Evolutionary conservation across 495 filamentous ascomycete species (phyloP).

Genomic region (Ascodesmis nigricans): DNA sequence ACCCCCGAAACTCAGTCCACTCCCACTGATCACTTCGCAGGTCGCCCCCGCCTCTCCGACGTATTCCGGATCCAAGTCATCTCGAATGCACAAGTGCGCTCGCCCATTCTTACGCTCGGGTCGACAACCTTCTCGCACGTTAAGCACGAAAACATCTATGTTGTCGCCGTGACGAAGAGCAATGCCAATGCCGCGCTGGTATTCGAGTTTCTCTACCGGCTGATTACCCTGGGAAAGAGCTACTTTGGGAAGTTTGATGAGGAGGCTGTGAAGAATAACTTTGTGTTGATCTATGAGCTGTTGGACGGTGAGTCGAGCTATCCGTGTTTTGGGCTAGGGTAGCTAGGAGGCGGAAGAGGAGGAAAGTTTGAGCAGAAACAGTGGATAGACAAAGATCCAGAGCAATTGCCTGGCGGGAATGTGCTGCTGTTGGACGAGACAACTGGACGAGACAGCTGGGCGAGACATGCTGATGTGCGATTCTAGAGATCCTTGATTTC

Average conservation of each 20-base stretch:
- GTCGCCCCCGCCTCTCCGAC: conserved; percentile 79
- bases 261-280: conserved; percentile 99
- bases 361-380: not conserved
- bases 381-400: conserved; percentile 2
- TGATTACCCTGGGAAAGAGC: conserved; percentile 71
- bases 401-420: not conserved
- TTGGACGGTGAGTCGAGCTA: conserved; percentile 48
- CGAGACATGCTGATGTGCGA: conserved; percentile 4
- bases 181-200: conserved; percentile 98
- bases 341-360: not conserved
- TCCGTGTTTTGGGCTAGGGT: not conserved
- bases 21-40: conserved; percentile 7
- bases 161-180: conserved; percentile 95
- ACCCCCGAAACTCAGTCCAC: too few species aligned
- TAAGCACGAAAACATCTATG: conserved; percentile 97
- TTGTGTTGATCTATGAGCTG: conserved; percentile 94
- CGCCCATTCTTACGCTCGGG: conserved; percentile 89
- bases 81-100: conserved; percentile 92
- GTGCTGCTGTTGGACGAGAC: too few species aligned
- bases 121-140: conserved; percentile 99
- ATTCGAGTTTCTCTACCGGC: conserved; percentile 90
- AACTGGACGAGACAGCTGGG: too few species aligned
- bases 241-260: conserved; percentile 99
- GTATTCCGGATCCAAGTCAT: conserved; percentile 99
- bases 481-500: conserved; percentile 87